Evolutionary conservation across 2,329 filamentous ascomycete species (phyloP).

Genomic region (Incumbomyces lentus): DNA sequence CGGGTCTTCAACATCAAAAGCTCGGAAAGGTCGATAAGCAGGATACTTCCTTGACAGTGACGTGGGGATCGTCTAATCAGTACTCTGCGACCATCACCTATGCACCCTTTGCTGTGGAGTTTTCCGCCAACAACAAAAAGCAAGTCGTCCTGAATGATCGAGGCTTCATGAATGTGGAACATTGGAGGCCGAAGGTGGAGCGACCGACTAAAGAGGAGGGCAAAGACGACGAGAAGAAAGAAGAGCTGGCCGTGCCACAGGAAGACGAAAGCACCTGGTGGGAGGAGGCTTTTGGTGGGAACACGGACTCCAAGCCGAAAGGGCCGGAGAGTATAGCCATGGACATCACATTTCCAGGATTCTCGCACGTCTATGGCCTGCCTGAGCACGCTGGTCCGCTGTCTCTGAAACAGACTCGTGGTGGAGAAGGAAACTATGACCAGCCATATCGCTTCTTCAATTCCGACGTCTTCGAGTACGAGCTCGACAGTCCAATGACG

Average conservation of each 20-base stretch:
- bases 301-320: slow-evolving; percentile 88
- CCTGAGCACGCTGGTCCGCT: slow-evolving; percentile 84
- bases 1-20: slow-evolving; percentile 56
- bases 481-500: slow-evolving; percentile 95
- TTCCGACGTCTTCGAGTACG: slow-evolving; percentile 94
- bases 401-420: slow-evolving; percentile 78
- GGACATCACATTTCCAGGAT: slow-evolving; percentile 86
- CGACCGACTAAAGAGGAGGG: slow-evolving; percentile 34
- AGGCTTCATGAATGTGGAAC: slow-evolving; percentile 86
- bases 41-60: slow-evolving; percentile 57
- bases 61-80: slow-evolving; percentile 64
- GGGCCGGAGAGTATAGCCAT: slow-evolving; percentile 86
- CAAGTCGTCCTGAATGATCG: slow-evolving; percentile 84
- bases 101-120: slow-evolving; percentile 73
- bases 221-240: slow-evolving; percentile 30
- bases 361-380: slow-evolving; percentile 86
- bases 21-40: slow-evolving; percentile 58
- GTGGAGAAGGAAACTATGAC: slow-evolving; percentile 70
- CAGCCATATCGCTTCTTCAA: slow-evolving; percentile 96
- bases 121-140: slow-evolving; percentile 68
- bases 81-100: slow-evolving; percentile 79
- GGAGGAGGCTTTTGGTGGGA: slow-evolving; percentile 93
- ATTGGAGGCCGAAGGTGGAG: slow-evolving; percentile 85
- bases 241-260: slow-evolving; percentile 33
- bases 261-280: slow-evolving; percentile 90